Conservation (phyloP, 495 filamentous ascomycete species). For the Annulohypoxylon bovei region DNA sequence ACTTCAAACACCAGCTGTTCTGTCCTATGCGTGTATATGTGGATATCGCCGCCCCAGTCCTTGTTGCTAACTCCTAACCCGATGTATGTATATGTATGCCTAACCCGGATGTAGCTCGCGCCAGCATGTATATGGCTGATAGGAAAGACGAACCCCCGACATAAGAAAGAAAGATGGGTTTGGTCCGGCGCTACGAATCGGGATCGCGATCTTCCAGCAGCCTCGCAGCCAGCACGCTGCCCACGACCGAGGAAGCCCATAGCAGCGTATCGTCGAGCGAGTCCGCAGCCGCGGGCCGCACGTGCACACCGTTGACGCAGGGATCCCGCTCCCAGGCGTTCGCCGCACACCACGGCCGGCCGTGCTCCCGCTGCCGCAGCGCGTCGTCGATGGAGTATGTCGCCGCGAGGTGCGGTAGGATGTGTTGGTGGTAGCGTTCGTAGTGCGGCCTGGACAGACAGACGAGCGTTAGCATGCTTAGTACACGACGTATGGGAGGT, state of each 20-base stretch:
- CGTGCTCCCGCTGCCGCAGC: not conserved
- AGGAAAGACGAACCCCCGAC: not conserved
- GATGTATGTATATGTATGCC: not conserved
- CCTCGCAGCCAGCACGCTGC: constrained; percentile 1
- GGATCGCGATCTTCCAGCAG: not conserved
- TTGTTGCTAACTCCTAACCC: not conserved
- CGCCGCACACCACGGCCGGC: not conserved
- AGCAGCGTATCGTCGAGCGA: constrained; percentile 14
- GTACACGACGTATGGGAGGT: not conserved
- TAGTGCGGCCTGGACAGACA: constrained; percentile 10
- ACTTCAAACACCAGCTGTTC: not conserved
- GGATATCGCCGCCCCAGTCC: not conserved
- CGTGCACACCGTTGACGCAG: not conserved
- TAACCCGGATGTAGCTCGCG: not conserved
- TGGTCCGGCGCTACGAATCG: not conserved
- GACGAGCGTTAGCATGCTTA: not conserved
- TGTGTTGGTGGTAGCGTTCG: constrained; percentile 19
- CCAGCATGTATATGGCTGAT: not conserved
- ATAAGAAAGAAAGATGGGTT: not conserved
- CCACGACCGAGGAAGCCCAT: constrained; percentile 17
- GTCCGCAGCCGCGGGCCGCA: not conserved
- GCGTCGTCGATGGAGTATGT: not conserved
- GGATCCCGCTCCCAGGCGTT: constrained; percentile 1
- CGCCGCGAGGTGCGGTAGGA: not conserved
- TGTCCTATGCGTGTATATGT: not conserved